A percentile compares a stretch with the other conserved stretches of the same genome.
Evolutionary conservation across 306 rosid genomes (phyloP).

Genomic region (Hippophae gyantsensis): DNA sequence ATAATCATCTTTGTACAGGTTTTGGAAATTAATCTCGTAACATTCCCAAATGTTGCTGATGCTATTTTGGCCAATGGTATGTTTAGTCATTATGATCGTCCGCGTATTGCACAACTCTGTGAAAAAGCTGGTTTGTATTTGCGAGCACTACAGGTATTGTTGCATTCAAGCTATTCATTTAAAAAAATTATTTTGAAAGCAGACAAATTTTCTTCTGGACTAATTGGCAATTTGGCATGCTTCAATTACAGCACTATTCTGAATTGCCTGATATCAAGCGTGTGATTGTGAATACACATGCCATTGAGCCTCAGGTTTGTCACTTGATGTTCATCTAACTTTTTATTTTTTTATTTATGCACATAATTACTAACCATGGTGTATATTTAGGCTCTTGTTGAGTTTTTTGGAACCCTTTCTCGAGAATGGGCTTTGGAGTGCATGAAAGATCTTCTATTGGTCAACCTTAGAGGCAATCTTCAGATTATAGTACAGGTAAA

Average conservation of each 20-base stretch:
- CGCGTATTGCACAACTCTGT: constrained; percentile 92
- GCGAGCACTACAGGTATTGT: constrained; percentile 81
- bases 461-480: constrained; percentile 96
- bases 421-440: constrained; percentile 96
- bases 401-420: constrained; percentile 90
- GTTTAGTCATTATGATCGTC: constrained; percentile 97
- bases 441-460: constrained; percentile 94
- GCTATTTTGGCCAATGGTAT: constrained; percentile 97
- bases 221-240: constrained; percentile 13
- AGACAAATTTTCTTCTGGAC: constrained; percentile 10
- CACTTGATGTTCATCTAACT: constrained; percentile 14
- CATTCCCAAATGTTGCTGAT: constrained; percentile 96
- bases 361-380: constrained; percentile 14
- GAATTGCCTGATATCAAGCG: constrained; percentile 97
- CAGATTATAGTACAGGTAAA: constrained; percentile 96
- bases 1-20: constrained; percentile 39
- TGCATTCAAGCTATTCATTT: constrained; percentile 13
- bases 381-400: constrained; percentile 75
- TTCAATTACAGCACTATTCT: constrained; percentile 68
- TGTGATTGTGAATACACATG: constrained; percentile 94
- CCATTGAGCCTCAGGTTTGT: constrained; percentile 91
- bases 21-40: constrained; percentile 90
- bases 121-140: constrained; percentile 93
- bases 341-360: constrained; percentile 8
- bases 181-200: background rate